phyloP scores from a whole-genome alignment of 257 asterid genomes.

The Solanum etuberosum region DNA sequence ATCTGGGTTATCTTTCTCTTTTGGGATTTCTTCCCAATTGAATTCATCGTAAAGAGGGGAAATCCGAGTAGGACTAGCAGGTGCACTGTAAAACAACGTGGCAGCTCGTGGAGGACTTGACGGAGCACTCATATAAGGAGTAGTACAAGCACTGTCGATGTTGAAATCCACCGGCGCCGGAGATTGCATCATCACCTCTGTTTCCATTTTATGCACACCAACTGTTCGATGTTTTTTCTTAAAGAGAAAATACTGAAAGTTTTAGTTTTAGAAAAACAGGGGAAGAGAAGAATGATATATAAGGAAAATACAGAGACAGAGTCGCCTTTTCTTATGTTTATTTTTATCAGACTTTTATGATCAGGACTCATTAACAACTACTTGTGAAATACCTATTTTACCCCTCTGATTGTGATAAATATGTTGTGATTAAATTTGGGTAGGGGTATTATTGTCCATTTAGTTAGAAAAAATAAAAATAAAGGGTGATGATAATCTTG shows the following conservation, averaged over 20 bases:
- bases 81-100: slow-evolving; percentile 56
- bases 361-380: slow-evolving; percentile 20
- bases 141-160: slow-evolving; percentile 42
- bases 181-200: slow-evolving; percentile 26
- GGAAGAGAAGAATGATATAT: background rate
- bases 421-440: background rate
- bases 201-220: slow-evolving; percentile 9
- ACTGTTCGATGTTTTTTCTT: background rate
- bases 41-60: slow-evolving; percentile 31
- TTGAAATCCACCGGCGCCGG: slow-evolving; percentile 20
- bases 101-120: slow-evolving; percentile 47
- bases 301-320: background rate
- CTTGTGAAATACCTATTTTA: background rate
- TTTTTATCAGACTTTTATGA: slow-evolving; percentile 12
- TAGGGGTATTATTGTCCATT: background rate
- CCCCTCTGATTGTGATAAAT: background rate
- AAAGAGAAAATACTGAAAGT: background rate
- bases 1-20: slow-evolving; percentile 10
- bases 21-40: slow-evolving; percentile 62
- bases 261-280: background rate
- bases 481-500: background rate
- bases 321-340: slow-evolving; percentile 20
- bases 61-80: slow-evolving; percentile 42
- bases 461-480: background rate
- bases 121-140: slow-evolving; percentile 55